A percentile compares a stretch with the other conserved stretches of the same genome.
Evolutionary conservation across 345 rosid genomes (phyloP).

Genomic region (Arabidopsis suecica): DNA sequence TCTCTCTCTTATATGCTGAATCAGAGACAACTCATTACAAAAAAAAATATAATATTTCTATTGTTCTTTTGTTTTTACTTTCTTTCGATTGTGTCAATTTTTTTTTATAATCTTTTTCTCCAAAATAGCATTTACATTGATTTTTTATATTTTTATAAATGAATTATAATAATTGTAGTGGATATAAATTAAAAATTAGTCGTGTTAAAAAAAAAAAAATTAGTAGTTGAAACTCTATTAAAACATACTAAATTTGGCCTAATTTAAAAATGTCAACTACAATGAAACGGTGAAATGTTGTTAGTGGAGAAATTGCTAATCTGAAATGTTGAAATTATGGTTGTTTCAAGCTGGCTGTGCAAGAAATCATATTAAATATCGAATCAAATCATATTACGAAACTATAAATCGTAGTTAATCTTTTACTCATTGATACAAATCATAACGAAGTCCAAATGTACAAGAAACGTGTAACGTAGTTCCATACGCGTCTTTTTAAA

Average conservation of each 20-base stretch:
- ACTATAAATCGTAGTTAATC: slow-evolving; percentile 8
- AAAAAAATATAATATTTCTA: neutral
- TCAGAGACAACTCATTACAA: slow-evolving; percentile 33
- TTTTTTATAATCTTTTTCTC: neutral
- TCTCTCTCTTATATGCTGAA: slow-evolving; percentile 16
- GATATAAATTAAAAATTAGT: neutral
- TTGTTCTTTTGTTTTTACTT: neutral
- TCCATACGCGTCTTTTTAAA: slow-evolving; percentile 10
- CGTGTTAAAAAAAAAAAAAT: too few species aligned
- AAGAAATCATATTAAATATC: slow-evolving; percentile 16
- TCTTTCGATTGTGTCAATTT: neutral
- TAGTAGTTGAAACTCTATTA: neutral
- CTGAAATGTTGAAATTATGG: slow-evolving; percentile 21
- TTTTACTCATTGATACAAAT: neutral
- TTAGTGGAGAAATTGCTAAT: neutral
- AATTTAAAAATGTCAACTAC: neutral
- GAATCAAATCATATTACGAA: slow-evolving; percentile 29
- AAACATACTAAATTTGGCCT: neutral
- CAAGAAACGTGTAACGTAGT: slow-evolving; percentile 41
- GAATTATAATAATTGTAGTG: too few species aligned
- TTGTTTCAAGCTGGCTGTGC: neutral
- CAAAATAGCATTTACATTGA: neutral
- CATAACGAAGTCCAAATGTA: slow-evolving; percentile 7
- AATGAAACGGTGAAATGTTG: neutral
- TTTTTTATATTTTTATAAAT: neutral